Evolutionary conservation across 1,139 yeast species (phyloP).

Genomic region (Candida dubliniensis): DNA sequence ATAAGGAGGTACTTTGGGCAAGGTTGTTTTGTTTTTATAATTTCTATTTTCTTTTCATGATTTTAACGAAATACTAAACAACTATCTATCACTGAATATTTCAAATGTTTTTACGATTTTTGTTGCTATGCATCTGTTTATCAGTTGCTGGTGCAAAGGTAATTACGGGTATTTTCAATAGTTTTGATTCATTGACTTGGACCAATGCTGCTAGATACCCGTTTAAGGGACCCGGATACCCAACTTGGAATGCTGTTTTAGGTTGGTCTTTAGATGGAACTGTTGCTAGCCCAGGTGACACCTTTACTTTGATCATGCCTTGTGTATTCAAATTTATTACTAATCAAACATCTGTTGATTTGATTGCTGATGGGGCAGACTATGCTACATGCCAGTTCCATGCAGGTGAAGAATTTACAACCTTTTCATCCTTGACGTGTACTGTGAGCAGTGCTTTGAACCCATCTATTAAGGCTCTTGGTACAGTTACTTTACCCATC

Average conservation of each 20-base stretch:
- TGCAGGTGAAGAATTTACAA: slow-evolving; percentile 23
- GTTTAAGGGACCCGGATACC: slow-evolving; percentile 15
- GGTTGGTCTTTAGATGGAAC: slow-evolving; percentile 26
- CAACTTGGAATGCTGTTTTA: slow-evolving; percentile 26
- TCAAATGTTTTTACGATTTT: not conserved
- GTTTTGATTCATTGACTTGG: slow-evolving; percentile 11
- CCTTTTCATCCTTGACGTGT: slow-evolving; percentile 27
- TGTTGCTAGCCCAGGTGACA: slow-evolving; percentile 23
- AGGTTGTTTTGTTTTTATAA: no score
- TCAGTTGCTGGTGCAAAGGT: slow-evolving; percentile 3
- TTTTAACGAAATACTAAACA: no score
- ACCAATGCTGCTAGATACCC: slow-evolving; percentile 5
- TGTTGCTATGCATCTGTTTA: not conserved
- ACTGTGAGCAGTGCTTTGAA: slow-evolving; percentile 16
- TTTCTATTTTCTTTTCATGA: no score
- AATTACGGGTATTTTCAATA: slow-evolving; percentile 10
- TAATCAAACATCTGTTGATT: slow-evolving; percentile 12
- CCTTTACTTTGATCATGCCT: slow-evolving; percentile 25
- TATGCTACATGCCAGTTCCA: slow-evolving; percentile 28
- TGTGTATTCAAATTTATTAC: slow-evolving; percentile 26
- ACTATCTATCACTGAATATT: no score
- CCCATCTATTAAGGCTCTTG: slow-evolving; percentile 8
- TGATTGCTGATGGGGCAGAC: slow-evolving; percentile 23
- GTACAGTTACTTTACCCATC: slow-evolving; percentile 24
- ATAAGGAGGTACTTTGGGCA: no score